Evolutionary conservation across 1,284 basidiomycete species (phyloP).

Genomic region (Cryptococcus sp.): DNA sequence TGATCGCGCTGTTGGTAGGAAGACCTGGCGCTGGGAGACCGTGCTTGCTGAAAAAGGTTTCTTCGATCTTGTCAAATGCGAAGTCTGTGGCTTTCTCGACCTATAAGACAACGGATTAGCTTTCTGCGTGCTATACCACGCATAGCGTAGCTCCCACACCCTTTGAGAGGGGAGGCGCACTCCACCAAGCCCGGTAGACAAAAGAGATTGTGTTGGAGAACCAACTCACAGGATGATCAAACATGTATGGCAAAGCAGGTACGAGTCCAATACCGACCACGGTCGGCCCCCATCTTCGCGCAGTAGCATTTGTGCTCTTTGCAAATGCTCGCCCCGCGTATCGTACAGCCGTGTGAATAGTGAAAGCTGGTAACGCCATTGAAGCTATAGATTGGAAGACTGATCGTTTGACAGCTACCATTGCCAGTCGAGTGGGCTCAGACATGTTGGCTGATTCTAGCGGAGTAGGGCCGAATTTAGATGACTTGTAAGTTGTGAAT

Average conservation of each 20-base stretch:
- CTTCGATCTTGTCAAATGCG: constrained; percentile 57
- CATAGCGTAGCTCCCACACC: background rate
- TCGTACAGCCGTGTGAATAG: constrained; percentile 79
- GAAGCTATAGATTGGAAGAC: constrained; percentile 87
- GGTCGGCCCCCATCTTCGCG: constrained; percentile 80
- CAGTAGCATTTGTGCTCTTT: constrained; percentile 63
- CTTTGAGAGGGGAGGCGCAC: no score
- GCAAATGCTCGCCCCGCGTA: constrained; percentile 75
- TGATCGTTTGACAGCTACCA: constrained; percentile 73
- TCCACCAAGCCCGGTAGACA: no score
- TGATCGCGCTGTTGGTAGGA: background rate
- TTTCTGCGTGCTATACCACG: background rate
- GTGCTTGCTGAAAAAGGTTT: constrained; percentile 33
- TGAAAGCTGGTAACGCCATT: constrained; percentile 66
- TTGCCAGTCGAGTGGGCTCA: constrained; percentile 68
- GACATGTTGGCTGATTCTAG: constrained; percentile 74
- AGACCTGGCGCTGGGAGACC: background rate
- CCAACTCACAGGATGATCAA: constrained; percentile 68
- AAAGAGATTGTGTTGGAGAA: background rate
- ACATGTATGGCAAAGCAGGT: constrained; percentile 76
- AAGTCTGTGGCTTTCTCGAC: constrained; percentile 56
- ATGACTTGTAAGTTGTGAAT: constrained; percentile 89
- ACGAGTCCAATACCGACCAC: constrained; percentile 62
- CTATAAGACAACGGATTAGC: constrained; percentile 27
- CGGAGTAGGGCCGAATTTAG: constrained; percentile 68